Evolutionary conservation across 495 filamentous ascomycete species (phyloP), one percentile per base, ranked within the genome.

Genomic region (Penicillium macrosclerotiorum): DNA sequence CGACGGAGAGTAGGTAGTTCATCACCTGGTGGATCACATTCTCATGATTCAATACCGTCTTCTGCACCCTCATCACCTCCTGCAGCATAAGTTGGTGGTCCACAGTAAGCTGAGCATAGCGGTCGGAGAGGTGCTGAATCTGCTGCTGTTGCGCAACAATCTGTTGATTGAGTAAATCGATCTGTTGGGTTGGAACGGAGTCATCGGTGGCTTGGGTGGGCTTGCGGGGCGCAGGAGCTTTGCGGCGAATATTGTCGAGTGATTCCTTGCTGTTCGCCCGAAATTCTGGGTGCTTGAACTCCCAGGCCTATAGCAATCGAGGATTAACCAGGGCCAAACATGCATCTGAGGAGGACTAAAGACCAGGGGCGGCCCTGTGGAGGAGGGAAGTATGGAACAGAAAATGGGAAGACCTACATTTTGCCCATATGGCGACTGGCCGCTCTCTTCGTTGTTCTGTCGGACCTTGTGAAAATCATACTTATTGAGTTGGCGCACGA

Each of bases 401-500:
- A 27, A 17, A n/a, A 14, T 18, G 47, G 39, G 45, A 72, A 8
- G 22, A 16, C 84, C 64, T 83, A 95, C 92, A 70, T 90, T 89
- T 53, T 88, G 77, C 23, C 92, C 91, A 63, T 96, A 95, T 29
- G 86, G 91, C 41, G 89, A 92, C 52, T 90, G 86, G 35, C 89
- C 88, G 57, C 78, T 91, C 57, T 96, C 93, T 61, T 98, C 93
- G 54, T 89, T 90, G 55, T 92, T 97, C 60, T 96, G 90, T 52
- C 93, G 81, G 34, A 99, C 93, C 76, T 99, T 99, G 73, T 97
- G 94, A 54, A 99, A 99, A 67, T 97, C 93, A 67, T 95, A 99
- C 64, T 99, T 99, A 74, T 99, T 99, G 37, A 99, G 73, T 66
- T 99, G 93, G 55, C 93, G 87, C 32, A 99, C 93, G 55, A 99